Percentiles rank a stretch among this genome's conserved stretches.
Evolutionary conservation across 257 asterid genomes (phyloP).

Genomic region (Rubia yunnanensis): DNA sequence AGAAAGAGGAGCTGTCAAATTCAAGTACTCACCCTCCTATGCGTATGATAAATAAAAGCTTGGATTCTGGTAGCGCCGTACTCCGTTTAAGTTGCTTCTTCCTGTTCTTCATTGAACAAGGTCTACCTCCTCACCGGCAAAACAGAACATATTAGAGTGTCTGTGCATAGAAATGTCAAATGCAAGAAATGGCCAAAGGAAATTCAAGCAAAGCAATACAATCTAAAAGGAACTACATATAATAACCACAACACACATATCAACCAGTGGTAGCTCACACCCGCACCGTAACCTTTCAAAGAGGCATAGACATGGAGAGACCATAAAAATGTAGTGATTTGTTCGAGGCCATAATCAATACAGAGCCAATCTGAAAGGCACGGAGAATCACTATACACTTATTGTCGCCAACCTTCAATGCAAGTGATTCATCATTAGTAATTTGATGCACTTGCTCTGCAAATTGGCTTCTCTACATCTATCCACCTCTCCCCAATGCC

Average conservation of each 20-base stretch:
- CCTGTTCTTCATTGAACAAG: conserved; percentile 70
- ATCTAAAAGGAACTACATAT: not conserved
- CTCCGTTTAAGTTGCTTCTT: conserved; percentile 39
- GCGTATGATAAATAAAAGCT: conserved; percentile 67
- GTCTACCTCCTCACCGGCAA: conserved; percentile 57
- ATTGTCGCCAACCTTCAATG: conserved; percentile 65
- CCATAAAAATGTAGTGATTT: conserved; percentile 5
- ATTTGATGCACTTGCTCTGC: conserved; percentile 61
- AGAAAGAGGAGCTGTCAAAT: not conserved
- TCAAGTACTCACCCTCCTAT: conserved; percentile 68
- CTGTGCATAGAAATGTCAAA: not conserved
- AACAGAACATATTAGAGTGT: not conserved
- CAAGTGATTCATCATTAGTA: conserved; percentile 39
- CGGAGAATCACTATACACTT: conserved; percentile 42
- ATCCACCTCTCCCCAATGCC: not conserved
- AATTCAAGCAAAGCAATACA: not conserved
- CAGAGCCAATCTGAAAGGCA: conserved; percentile 37
- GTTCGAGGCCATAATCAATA: conserved; percentile 33
- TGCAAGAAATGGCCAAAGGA: not conserved
- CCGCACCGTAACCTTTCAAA: not conserved
- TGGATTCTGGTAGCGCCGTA: conserved; percentile 29
- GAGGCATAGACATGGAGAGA: not conserved
- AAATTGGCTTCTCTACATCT: conserved; percentile 28
- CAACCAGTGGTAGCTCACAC: not conserved
- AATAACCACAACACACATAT: not conserved